These are phyloP conservation scores for Colletotrichum liriopes DNA, from an alignment of 2,329 filamentous ascomycete species.

Conservation along the genomic window DNA sequence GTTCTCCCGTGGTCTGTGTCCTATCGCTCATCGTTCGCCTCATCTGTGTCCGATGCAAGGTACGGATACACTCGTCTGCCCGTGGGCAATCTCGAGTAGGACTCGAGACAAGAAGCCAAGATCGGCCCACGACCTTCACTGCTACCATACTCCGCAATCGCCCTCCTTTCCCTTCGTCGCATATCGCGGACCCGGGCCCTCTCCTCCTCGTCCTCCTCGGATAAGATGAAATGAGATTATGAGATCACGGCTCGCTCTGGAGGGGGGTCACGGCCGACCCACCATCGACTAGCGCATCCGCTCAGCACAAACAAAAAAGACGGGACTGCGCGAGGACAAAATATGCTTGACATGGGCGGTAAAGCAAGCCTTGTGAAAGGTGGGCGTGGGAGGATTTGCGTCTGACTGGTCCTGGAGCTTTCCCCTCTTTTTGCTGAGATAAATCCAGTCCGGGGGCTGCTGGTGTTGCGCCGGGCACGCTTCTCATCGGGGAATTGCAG, in stretches of 20 bases:
- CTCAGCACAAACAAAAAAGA: constrained; percentile 30
- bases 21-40: constrained; percentile 39
- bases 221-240: constrained; percentile 37
- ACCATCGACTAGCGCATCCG: constrained; percentile 41
- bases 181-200: constrained; percentile 34
- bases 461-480: constrained; percentile 21
- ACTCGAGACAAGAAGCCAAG: constrained; percentile 32
- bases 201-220: constrained; percentile 5
- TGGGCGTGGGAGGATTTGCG: constrained; percentile 42
- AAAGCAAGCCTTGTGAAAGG: constrained; percentile 59
- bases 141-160: constrained; percentile 32
- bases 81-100: constrained; percentile 10
- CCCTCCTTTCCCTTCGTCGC: constrained; percentile 23
- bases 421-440: constrained; percentile 19
- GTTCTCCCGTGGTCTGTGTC: constrained; percentile 44
- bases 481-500: constrained; percentile 35
- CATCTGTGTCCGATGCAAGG: constrained; percentile 41
- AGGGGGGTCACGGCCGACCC: constrained; percentile 43
- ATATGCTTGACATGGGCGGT: constrained; percentile 52
- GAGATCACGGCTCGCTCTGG: constrained; percentile 42
- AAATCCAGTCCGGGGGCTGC: constrained; percentile 20
- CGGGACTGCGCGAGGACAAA: constrained; percentile 25
- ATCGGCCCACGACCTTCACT: constrained; percentile 9
- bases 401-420: constrained; percentile 19
- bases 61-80: constrained; percentile 28